Evolutionary conservation across 768 basidiomycete genomes (phyloP).

Genomic region (Kwoniella pini): DNA sequence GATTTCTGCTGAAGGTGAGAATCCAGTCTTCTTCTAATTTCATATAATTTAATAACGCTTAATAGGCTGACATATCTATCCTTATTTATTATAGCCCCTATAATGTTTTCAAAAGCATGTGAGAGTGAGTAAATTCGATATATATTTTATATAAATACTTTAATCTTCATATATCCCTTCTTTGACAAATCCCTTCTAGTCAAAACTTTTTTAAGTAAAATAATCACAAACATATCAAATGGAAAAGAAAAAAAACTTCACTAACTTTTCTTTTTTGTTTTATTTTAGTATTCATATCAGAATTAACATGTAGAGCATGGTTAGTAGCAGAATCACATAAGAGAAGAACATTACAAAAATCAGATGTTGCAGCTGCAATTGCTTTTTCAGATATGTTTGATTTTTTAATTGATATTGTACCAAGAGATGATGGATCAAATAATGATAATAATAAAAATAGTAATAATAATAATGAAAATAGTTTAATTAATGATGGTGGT

Average conservation of each 20-base stretch:
- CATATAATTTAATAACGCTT: too few relatives aligned
- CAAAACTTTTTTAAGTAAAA: too few relatives aligned
- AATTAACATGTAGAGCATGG: slow-evolving; percentile 94
- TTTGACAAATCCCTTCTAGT: too few relatives aligned
- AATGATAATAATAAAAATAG: background rate
- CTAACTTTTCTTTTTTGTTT: too few relatives aligned
- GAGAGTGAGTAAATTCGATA: slow-evolving; percentile 92
- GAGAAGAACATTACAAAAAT: slow-evolving; percentile 87
- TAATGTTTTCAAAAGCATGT: slow-evolving; percentile 96
- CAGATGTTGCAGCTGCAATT: slow-evolving; percentile 90
- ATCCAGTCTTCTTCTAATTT: background rate
- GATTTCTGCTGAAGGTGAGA: slow-evolving; percentile 91
- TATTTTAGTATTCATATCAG: slow-evolving; percentile 84
- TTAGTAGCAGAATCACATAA: slow-evolving; percentile 94
- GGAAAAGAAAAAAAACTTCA: too few relatives aligned
- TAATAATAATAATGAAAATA: background rate
- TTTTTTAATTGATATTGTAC: slow-evolving; percentile 94
- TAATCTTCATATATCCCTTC: too few relatives aligned
- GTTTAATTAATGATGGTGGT: background rate
- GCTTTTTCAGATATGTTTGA: slow-evolving; percentile 94
- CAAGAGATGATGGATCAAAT: slow-evolving; percentile 66
- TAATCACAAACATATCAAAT: too few relatives aligned
- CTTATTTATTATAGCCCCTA: slow-evolving; percentile 66
- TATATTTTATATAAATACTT: too few relatives aligned
- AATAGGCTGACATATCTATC: too few relatives aligned